Evolutionary conservation across 352 stramenopile genomes (phyloP), one percentile per base, ranked within the genome.

Genomic region (Phytopythium cucurbitacearum): DNA sequence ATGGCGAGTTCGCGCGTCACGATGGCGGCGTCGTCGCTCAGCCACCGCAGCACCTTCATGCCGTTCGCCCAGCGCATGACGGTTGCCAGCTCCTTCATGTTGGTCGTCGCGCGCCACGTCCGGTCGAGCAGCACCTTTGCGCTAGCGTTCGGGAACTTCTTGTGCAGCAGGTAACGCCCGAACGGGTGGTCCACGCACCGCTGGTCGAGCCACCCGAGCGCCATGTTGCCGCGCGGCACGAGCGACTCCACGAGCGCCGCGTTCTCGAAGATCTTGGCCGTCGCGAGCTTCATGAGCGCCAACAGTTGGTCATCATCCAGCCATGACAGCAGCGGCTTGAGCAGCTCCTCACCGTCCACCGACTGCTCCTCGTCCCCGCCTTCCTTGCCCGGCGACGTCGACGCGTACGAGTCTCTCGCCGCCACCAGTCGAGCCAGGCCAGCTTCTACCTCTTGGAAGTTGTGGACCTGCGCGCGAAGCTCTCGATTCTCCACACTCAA

Each of bases 11-110:
- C 53, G 7, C 62, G 52, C 4, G 39, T 56, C 32, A 69, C 53
- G 34, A 69, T 35, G 15, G 62, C 57, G 4, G 62, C 62, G 44
- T 69, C 48, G 2, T 28, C 21, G 35, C 53, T 59, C 40, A 81
- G 56, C 33, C 60, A 67, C 42, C 71, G 61, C 1, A 81, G 51
- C 6, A 81, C 57, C 40, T 76, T 78, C 71, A 81, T 81, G 48
- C 64, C 55, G 36, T 74, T 64, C 1, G 59, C 45, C 49, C 62
- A 64, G 12, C 68, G 68, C 65, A 76, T 71, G 13, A 81, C 28
- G 12, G 43, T 41, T 2, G 52, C 56, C 38, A 67, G 54, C 35
- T 65, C 21, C 3, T 43, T 11, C 15, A 69, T 54, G 33, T 69
- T 46, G 28, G 57, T 69, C 7, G 62, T 57, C 21, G 52, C 28